Base-by-base conservation (phyloP, 2,329 filamentous ascomycete genomes). In the Claviceps spartinae region DNA sequence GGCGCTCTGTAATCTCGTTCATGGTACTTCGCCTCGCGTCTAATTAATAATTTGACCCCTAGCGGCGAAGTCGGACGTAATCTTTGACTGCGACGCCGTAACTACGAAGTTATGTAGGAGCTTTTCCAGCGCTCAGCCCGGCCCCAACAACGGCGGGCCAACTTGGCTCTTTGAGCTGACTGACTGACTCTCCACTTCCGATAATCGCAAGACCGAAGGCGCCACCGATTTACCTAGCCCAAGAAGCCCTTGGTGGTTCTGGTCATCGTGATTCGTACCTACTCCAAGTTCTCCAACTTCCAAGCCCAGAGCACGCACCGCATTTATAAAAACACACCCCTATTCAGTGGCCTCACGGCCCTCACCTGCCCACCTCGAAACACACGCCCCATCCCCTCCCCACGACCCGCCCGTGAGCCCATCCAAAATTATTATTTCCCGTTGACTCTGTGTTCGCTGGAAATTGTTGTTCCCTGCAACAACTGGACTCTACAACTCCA, bases 371-470 rank as follows among this genome's bases (percentile, higher is more conserved):
- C 49, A 49, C 50, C 36, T 37, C 38, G 38, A 47, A 26, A 51
- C 37, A 36, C 62, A 58, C 62, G 57, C 36, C 37, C 52, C 49
- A 52, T 50, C 52, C 20, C 16, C 24, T 18, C 24, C 26, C 44
- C 24, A 26, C 22, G 47, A 54, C 50, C 53, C 47, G 49, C 51
- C 55, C 44, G 50, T 52, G 52, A 50, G 52, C 47, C 49, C 50
- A 62, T 64, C 65, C 63, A 67, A 67, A 67, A 67, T 67, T 67
- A 67, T 65, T 67, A 67, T 67, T 67, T 66, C 65, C 66, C 64
- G 59, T 62, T 56, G 57, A 56, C 58, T 62, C 57, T 62, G 56
- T 54, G 46, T 52, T 46, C 53, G 57, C 49, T 52, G 51, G 43
- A 51, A 46, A 51, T 53, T 53, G 46, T 51, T 44, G 52, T 52